Evolutionary conservation across 306 rosid species (phyloP), one percentile per base, ranked within the genome.

Genomic region (Hippophae tibetana): DNA sequence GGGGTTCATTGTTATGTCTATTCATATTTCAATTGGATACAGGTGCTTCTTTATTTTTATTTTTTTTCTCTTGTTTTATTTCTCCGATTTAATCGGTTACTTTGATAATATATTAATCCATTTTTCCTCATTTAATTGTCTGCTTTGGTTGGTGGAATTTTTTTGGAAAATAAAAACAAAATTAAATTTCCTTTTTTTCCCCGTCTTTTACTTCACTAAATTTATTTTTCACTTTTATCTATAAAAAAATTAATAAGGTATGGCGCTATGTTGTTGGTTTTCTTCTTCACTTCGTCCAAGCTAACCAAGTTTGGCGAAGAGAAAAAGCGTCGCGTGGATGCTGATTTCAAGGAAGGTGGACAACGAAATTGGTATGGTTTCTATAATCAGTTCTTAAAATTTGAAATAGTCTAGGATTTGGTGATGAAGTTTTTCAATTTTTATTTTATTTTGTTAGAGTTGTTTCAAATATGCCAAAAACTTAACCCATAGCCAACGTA

Each of bases 261-360:
- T 56, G 96, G 95, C 38, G 95, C 88, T 23, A 54, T 87, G 82
- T 71, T 92, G 44, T 77, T 87, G 10, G 86, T 75, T 8, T 87
- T 92, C 93, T 92, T 92, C 59, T 69, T 69, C 79, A 57, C 95
- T 58, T 92, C 96, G 8, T 92, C 96, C 6, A 71, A 58, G 66
- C 83, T 92, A 26, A 92, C 98, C 0, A 87, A 85, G 75, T 60
- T 79, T 6, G 98, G 96, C 9, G 83, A 76, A 67, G 95, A 85
- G 60, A 81, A 38, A 62, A 92, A 92, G 79, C 82, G 78, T 52
- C 48, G 48, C n/a, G 62, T 87, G 18, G 98, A 92, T 58, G 85
- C 98, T 57, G 86, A 85, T 14, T 87, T 68, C 69, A 87, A 85
- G 73, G 79, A 83, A 73, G 96, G 96, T 54, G 98, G 98, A 49